Evolutionary conservation across 768 basidiomycete genomes (phyloP), one percentile per base, ranked within the genome.

Genomic region (Leccinum boreale): DNA sequence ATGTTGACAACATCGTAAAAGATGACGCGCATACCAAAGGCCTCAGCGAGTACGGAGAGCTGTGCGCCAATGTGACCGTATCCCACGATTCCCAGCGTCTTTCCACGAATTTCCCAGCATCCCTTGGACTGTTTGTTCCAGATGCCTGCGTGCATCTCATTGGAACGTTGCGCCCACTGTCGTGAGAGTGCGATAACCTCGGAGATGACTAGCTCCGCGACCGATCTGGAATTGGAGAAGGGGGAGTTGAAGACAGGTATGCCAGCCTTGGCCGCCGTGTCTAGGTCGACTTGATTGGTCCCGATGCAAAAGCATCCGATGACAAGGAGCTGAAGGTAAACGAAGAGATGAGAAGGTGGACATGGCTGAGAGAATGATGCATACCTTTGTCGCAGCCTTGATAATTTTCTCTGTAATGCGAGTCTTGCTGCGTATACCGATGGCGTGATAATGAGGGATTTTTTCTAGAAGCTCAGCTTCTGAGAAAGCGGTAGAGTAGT

Each of bases 241-340:
- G 97, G 97, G 6, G 97, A 98, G 74, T 99, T 99, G 82, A 99
- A 99, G 55, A 99, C 96, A 28, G 96, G 93, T 63, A 99, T 90
- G 58, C 97, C 97, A 53, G 90, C 85, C 54, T 84, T 84, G 35
- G 89, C 85, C 24, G 95, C 94, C 3, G 89, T 85, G 51, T 70
- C 59, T 48, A 99, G 86, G 70, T 98, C 94, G 63, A 98, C 97
- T 74, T 98, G 97, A 75, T 98, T 98, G 53, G 93, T 95, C 52
- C 97, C 97, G 63, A 99, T 99, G 77, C 97, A 99, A 83, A 99
- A 99, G 74, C 97, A 99, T 11, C 97, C 96, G 61, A 98, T 93
- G 68, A 88, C 92, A 12, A 98, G 82, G 48, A 99, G 89, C 94
- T 99, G 67, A 49, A 58, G 46, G 49, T 23, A 5, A 4, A 21